A percentile compares a stretch with the other conserved stretches of the same genome.
These are phyloP conservation scores for Rhizomucor pusillus DNA, from an alignment of 371 early-diverging fungal genomes.

Conservation along the genomic window DNA sequence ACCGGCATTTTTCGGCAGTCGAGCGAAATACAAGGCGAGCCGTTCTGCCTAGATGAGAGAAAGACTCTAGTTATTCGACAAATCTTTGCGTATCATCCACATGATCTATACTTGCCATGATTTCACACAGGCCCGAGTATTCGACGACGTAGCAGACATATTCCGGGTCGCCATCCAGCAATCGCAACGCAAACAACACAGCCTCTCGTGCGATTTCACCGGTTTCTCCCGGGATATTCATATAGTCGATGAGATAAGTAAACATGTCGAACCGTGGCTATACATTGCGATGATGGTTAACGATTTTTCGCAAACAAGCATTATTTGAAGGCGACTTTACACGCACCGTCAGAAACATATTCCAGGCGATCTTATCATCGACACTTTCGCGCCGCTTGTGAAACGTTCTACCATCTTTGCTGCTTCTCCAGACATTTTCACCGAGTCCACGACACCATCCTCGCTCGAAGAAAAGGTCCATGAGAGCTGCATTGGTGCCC, in stretches of 20 bases:
- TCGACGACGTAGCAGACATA: constrained; percentile 52
- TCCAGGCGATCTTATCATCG: constrained; percentile 51
- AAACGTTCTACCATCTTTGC: constrained; percentile 40
- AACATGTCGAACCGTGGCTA: constrained; percentile 57
- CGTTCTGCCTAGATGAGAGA: constrained; percentile 36
- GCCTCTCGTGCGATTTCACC: constrained; percentile 53
- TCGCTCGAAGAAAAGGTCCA: constrained; percentile 53
- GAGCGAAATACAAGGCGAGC: constrained; percentile 38
- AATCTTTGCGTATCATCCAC: not conserved
- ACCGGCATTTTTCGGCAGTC: constrained; percentile 41
- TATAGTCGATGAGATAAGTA: constrained; percentile 43
- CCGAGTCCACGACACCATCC: constrained; percentile 54
- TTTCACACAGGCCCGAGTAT: constrained; percentile 50
- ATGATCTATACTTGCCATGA: constrained; percentile 29
- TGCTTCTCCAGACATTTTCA: constrained; percentile 49
- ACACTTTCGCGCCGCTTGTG: constrained; percentile 41
- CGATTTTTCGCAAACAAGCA: not conserved
- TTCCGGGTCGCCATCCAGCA: constrained; percentile 51
- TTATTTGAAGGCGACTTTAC: not conserved
- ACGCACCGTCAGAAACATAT: constrained; percentile 42
- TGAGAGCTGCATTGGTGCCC: constrained; percentile 48
- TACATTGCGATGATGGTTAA: not conserved
- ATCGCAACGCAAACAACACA: constrained; percentile 42
- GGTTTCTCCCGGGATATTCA: constrained; percentile 54
- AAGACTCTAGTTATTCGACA: not conserved